Evolutionary conservation across 805 yeast genomes (phyloP), one percentile per base, ranked within the genome.

Genomic region (Millerozyma miso): DNA sequence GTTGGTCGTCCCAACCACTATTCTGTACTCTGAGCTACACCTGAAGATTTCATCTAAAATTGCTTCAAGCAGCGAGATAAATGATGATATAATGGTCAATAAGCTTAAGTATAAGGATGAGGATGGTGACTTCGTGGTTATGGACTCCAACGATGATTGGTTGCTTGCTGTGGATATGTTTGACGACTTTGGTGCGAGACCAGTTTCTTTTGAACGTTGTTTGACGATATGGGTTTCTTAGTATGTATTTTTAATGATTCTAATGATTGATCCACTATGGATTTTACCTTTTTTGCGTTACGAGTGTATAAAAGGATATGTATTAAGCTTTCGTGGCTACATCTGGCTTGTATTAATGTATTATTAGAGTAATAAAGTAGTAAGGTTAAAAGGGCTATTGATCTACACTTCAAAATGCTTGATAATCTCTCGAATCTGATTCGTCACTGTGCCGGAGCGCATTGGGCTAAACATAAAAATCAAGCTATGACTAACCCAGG

Each of bases 81-180:
- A 76, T 37, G 76, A 69, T 35, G 79, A 80, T 46, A 77, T 88
- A 4, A 50, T 59, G 40, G 69, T 67, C 19, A 63, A 58, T 36
- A 76, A 84, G 54, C 73, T 93, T 47, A 83, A 82, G 61, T 91
- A 88, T 59, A 81, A 80, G 58, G 99, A 93, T 62, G 99, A 93
- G 63, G 99, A 93, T 59, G 97, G 95, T 14, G 99, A 93, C 60
- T 84, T 79, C 59, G 95, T 93, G 35, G 81, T 85, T 38, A 79
- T 91, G 63, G 85, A 82, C 51, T 79, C 88, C 26, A 85, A 84
- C 48, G 97, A 91, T 40, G 98, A 91, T 59, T 85, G 96, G 87
- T 65, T 62, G 20, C 80, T 90, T 59, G 97, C 96, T 2, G 75
- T 83, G 43, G 97, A 88, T 49, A 66, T 67, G 71, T 53, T 67